A percentile compares a stretch with the other conserved stretches of the same genome.
These are phyloP conservation scores for Suhomyces sp. DNA, from an alignment of 805 yeast genomes.

Conservation along the genomic window DNA sequence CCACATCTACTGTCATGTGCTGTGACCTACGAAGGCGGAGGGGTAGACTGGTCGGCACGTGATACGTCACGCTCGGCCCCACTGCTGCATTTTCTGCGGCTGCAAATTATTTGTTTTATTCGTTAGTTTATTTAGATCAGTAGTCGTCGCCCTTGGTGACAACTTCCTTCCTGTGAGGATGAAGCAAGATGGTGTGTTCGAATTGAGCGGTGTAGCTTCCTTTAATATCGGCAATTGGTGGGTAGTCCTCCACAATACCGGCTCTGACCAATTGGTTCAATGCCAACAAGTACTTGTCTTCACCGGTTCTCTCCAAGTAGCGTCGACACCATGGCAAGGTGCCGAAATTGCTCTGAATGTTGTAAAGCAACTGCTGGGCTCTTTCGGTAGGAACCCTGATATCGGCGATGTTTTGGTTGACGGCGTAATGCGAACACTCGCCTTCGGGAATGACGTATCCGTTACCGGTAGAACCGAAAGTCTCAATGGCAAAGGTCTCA, in stretches of 20 bases:
- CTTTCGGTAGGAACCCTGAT: slow-evolving; percentile 52
- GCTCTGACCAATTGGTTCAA: slow-evolving; percentile 79
- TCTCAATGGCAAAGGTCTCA: slow-evolving; percentile 96
- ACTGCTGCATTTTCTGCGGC: not conserved
- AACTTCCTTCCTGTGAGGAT: slow-evolving; percentile 90
- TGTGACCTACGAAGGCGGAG: not conserved
- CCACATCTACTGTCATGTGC: not conserved
- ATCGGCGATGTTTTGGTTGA: slow-evolving; percentile 44
- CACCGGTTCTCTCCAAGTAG: slow-evolving; percentile 86
- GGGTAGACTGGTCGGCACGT: not conserved
- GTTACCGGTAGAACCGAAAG: slow-evolving; percentile 95
- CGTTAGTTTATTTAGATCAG: slow-evolving; percentile 21
- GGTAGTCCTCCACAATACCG: slow-evolving; percentile 90
- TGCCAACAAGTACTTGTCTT: slow-evolving; percentile 86
- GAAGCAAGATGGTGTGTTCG: slow-evolving; percentile 90
- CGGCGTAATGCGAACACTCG: slow-evolving; percentile 92
- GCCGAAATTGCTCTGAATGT: slow-evolving; percentile 82
- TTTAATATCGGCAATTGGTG: slow-evolving; percentile 79
- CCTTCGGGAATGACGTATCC: slow-evolving; percentile 87
- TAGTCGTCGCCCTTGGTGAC: slow-evolving; percentile 95
- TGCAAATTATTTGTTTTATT: not conserved
- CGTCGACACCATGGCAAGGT: slow-evolving; percentile 96
- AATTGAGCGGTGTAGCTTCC: slow-evolving; percentile 95
- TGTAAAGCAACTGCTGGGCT: slow-evolving; percentile 65
- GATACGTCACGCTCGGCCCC: not conserved